Base-by-base conservation (phyloP, 495 filamentous ascomycete genomes). In the Copromyces sp. region DNA sequence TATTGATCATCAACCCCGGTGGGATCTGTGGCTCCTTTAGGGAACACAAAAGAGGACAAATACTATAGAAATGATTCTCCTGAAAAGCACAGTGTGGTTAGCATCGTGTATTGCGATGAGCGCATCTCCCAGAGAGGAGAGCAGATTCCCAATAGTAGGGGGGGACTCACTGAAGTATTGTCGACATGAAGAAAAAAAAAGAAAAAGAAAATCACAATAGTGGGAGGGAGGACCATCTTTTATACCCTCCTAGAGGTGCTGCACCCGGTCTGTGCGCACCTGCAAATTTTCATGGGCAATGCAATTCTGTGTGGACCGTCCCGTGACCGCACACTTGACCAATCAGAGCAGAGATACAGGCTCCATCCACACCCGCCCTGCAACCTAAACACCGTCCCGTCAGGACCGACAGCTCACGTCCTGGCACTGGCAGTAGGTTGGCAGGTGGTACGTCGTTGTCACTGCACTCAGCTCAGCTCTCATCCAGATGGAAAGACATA, bases 11-110 rank as follows among this genome's bases (percentile, higher is more conserved):
- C 87, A 87, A 86, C 87, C 86, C 86, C 85, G 85, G 85, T 87
- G 84, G 85, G 83, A 82, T 87, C 86, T 87, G 85, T 87, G 82
- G 85, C 86, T 88, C 82, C 82, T 90, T 88, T 92, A 87, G 88
- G 90, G 85, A 91, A 89, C 87, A 89, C 88, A 92, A 88, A 89
- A 87, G 69, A 47, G 69, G 69, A 71, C 69, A 47, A 71, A 42
- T 71, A 71, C 69, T 71, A 71, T 71, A 71, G 69, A 71, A 71
- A 71, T 71, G 69, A 71, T 71, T 71, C 69, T 71, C 69, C 69
- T 71, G 69, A 39, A 17, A 35, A 47, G 69, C 11, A 9, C 32
- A 3, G 7, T 9, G 69, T 53, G 41, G 69, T 71, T 59, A 71
- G 69, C 11, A 47, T 70, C 38, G 3, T 61, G 9, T 12, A 39